These are phyloP conservation scores for Macaranga tanarius DNA, from an alignment of 441 rosid genomes.

Conservation along the genomic window DNA sequence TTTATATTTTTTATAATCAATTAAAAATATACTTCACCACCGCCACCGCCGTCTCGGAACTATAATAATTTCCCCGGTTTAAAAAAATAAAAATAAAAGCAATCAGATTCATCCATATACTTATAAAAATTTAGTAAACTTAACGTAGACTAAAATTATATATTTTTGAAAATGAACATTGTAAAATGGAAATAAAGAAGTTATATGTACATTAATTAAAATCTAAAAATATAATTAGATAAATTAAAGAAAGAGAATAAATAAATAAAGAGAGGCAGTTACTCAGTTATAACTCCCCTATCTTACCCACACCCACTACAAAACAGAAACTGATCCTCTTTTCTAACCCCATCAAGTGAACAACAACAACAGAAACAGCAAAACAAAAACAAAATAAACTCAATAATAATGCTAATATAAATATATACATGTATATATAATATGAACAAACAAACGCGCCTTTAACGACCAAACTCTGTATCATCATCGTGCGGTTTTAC, in stretches of 20 bases:
- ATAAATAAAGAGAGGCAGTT: background rate
- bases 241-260: background rate
- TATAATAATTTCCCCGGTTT: too few species aligned
- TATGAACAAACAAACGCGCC: constrained; percentile 27
- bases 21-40: background rate
- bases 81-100: background rate
- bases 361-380: background rate
- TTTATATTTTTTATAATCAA: background rate
- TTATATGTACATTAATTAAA: too few species aligned
- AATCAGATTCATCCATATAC: background rate
- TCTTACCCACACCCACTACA: constrained; percentile 18
- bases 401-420: background rate
- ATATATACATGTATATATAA: background rate
- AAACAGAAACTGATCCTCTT: constrained; percentile 21
- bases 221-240: too few species aligned
- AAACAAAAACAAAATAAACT: background rate
- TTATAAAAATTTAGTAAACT: too few species aligned
- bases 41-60: constrained; percentile 11
- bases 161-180: too few species aligned
- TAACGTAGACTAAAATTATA: too few species aligned
- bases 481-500: constrained; percentile 45
- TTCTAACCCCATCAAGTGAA: background rate
- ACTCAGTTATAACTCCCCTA: constrained; percentile 33
- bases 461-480: constrained; percentile 30
- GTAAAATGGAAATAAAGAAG: too few species aligned